Conservation (phyloP, 495 filamentous ascomycete genomes). For the Saxophila tyrrhenica region DNA sequence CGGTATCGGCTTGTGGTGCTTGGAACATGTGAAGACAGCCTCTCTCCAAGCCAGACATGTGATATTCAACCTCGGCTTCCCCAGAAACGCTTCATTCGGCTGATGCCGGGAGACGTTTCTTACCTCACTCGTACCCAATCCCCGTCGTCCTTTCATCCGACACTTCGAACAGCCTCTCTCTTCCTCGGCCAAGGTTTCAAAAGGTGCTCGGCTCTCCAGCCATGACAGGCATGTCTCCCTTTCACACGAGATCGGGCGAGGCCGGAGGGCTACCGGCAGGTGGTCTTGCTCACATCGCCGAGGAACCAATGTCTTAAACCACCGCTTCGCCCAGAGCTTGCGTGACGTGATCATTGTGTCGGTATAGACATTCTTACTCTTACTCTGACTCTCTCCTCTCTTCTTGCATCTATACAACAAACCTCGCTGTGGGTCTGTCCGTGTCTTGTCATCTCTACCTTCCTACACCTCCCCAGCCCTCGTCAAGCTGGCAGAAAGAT, state of each 20-base stretch:
- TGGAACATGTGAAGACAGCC: too few species aligned
- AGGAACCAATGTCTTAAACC: background rate
- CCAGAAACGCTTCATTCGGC: background rate
- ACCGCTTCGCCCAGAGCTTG: background rate
- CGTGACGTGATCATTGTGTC: background rate
- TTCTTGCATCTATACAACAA: background rate
- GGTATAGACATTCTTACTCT: background rate
- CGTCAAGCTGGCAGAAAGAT: conserved; percentile 18
- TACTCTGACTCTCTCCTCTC: background rate
- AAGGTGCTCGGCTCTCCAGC: background rate
- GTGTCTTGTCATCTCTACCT: too few species aligned
- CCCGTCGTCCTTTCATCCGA: background rate
- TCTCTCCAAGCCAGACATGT: too few species aligned
- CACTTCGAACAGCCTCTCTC: background rate
- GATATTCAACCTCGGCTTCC: background rate
- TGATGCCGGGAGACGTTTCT: too few species aligned
- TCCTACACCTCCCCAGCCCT: background rate
- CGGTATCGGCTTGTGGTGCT: too few species aligned
- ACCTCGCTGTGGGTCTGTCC: too few species aligned
- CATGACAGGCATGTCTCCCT: background rate
- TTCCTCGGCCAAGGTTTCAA: background rate
- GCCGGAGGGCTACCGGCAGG: too few species aligned
- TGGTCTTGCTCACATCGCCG: too few species aligned
- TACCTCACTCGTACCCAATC: background rate
- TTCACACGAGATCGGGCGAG: background rate